Percentiles rank a stretch among this genome's conserved stretches.
These are phyloP conservation scores for Rhodotorula babjevae DNA, from an alignment of 768 basidiomycete genomes.

Conservation along the genomic window DNA sequence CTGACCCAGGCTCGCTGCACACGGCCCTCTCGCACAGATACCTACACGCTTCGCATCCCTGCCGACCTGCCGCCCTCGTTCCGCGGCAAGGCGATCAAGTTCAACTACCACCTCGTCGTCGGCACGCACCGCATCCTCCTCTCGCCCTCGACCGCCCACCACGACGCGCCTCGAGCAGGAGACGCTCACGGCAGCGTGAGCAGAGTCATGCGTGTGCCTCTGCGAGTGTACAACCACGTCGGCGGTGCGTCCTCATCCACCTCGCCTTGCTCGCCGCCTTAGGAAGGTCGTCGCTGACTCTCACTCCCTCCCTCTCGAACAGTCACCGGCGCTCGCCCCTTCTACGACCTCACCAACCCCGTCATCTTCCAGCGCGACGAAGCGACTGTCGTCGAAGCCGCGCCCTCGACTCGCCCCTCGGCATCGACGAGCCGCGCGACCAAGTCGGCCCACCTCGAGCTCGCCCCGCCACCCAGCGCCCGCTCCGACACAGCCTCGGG, in stretches of 20 bases:
- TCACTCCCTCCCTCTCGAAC: background rate
- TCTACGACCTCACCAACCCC: conserved; percentile 83
- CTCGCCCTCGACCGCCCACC: conserved; percentile 33
- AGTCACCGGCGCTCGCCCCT: conserved; percentile 56
- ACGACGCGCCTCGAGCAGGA: conserved; percentile 48
- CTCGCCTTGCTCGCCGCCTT: background rate
- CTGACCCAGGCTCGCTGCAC: background rate
- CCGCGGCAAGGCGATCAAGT: conserved; percentile 71
- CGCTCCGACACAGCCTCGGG: conserved; percentile 9
- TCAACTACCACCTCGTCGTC: conserved; percentile 85
- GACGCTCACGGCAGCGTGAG: conserved; percentile 49
- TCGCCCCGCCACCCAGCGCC: no score
- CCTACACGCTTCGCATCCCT: conserved; percentile 71
- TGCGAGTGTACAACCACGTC: conserved; percentile 84
- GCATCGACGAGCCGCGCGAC: background rate
- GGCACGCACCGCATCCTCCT: conserved; percentile 58
- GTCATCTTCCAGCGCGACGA: conserved; percentile 52
- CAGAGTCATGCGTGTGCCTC: conserved; percentile 81
- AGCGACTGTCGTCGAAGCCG: conserved; percentile 39
- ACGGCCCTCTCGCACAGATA: conserved; percentile 54
- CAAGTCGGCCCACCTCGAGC: background rate
- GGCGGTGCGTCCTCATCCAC: conserved; percentile 54
- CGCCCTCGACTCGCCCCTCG: background rate
- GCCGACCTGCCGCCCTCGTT: conserved; percentile 82
- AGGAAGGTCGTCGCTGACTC: background rate